Percentiles rank a stretch among this genome's conserved stretches.
phyloP scores from a whole-genome alignment of 257 asterid species.

The Nicotiana obtusifolia region DNA sequence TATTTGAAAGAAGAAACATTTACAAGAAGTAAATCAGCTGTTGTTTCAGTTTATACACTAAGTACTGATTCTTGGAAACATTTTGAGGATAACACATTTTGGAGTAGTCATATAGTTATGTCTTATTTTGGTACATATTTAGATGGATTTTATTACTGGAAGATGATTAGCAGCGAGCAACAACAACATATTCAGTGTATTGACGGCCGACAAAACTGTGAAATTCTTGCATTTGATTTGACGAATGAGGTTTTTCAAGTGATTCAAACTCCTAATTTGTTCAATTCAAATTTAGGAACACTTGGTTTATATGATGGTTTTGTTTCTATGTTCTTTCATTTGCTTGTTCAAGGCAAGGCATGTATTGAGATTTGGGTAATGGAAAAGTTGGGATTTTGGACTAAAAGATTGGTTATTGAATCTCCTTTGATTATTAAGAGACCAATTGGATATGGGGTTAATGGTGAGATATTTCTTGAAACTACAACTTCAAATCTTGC shows the following conservation, averaged over 20 bases:
- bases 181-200: too few species aligned
- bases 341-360: slow-evolving; percentile 6
- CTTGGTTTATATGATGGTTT: slow-evolving; percentile 30
- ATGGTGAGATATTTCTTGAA: slow-evolving; percentile 28
- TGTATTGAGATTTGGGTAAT: slow-evolving; percentile 36
- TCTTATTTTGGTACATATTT: slow-evolving; percentile 37
- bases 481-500: slow-evolving; percentile 7
- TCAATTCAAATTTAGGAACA: slow-evolving; percentile 22
- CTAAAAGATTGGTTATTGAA: slow-evolving; percentile 20
- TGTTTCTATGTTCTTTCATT: slow-evolving; percentile 31
- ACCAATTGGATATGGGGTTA: slow-evolving; percentile 43
- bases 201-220: background rate
- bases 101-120: slow-evolving; percentile 16
- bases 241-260: slow-evolving; percentile 31
- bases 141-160: slow-evolving; percentile 46
- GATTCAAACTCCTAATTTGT: slow-evolving; percentile 24
- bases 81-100: slow-evolving; percentile 9
- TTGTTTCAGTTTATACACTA: slow-evolving; percentile 8
- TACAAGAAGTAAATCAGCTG: slow-evolving; percentile 1
- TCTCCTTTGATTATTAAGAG: slow-evolving; percentile 28
- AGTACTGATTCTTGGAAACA: slow-evolving; percentile 13
- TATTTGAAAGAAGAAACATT: slow-evolving; percentile 22
- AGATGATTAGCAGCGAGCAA: slow-evolving; percentile 8
- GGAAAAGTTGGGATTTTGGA: slow-evolving; percentile 36
- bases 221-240: slow-evolving; percentile 37